Conservation (phyloP, 2,329 filamentous ascomycete species). For the Fusarium continuum region DNA sequence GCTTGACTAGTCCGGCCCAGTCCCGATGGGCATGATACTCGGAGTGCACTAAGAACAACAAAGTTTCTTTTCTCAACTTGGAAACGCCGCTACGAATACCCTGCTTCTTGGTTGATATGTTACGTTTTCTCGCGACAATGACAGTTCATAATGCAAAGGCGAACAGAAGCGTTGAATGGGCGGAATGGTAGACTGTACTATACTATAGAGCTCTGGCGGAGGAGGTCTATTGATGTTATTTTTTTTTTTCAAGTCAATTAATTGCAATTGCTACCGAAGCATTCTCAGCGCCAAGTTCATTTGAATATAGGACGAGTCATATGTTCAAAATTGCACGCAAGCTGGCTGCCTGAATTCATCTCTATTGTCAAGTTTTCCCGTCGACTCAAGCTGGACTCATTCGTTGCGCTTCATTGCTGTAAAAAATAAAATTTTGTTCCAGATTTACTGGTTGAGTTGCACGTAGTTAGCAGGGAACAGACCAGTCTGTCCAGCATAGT, state of each 20-base stretch:
- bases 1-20: background rate
- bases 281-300: slow-evolving; percentile 6
- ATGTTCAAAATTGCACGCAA: slow-evolving; percentile 27
- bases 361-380: slow-evolving; percentile 34
- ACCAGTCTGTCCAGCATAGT: slow-evolving; percentile 80
- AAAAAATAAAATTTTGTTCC: background rate
- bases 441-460: slow-evolving; percentile 56
- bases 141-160: slow-evolving; percentile 1
- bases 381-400: background rate
- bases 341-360: slow-evolving; percentile 37
- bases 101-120: background rate
- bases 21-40: background rate
- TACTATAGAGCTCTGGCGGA: background rate
- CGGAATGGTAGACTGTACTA: background rate
- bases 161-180: background rate
- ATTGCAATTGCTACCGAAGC: background rate
- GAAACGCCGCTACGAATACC: slow-evolving; percentile 19
- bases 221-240: background rate
- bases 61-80: slow-evolving; percentile 2
- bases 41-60: background rate
- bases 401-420: slow-evolving; percentile 7
- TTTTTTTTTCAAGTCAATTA: background rate
- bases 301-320: slow-evolving; percentile 10
- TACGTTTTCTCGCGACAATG: slow-evolving; percentile 4
- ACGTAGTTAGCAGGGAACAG: slow-evolving; percentile 85